Evolutionary conservation across 768 basidiomycete genomes (phyloP), one percentile per base, ranked within the genome.

Genomic region (Chalciporus piperatus): DNA sequence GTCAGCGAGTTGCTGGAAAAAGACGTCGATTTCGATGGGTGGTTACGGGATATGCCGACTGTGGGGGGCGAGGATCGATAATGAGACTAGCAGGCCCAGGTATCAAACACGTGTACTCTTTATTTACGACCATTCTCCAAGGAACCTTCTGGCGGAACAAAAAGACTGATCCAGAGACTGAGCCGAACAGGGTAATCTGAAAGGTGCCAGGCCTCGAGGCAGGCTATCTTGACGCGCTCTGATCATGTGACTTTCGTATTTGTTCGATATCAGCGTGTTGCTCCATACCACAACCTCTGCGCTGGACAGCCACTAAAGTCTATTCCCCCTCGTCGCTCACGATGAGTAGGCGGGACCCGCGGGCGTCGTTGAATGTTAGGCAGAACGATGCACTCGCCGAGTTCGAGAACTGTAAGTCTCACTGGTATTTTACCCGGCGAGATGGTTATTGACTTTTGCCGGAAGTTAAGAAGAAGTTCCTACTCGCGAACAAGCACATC

Each of bases 381-480:
- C 88, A 89, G 73, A 86, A 82, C 66, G 89, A 91, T 70, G 85
- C 89, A 42, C 74, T 92, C 39, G 78, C 85, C 54, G 90, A 92
- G 64, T 91, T 90, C 61, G 90, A 92, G 72, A 87, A 80, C 63
- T 90, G 89, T 92, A 69, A 62, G 89, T 52, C 42, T 57, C 55
- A 41, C 32, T 45, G 45, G 48, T 54, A 41, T 46, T 54, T 35
- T 46, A 33, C 11, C 14, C 17, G 47, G 17, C 25, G 6, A 8
- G n/a, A 17, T 38, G 30, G 11, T 17, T 6, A 35, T 50, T 65
- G 43, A 66, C 56, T 17, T 45, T 30, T 63, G 68, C 35, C 76
- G 69, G 69, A 66, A 92, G 90, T 92, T 76, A 92, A 92, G 84
- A 90, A 89, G 83, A 92, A 90, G 74, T 92, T 91, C 62, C 76